These are phyloP conservation scores for Sclerotinia sclerotiorum DNA, from an alignment of 2,329 filamentous ascomycete species.

Conservation along the genomic window DNA sequence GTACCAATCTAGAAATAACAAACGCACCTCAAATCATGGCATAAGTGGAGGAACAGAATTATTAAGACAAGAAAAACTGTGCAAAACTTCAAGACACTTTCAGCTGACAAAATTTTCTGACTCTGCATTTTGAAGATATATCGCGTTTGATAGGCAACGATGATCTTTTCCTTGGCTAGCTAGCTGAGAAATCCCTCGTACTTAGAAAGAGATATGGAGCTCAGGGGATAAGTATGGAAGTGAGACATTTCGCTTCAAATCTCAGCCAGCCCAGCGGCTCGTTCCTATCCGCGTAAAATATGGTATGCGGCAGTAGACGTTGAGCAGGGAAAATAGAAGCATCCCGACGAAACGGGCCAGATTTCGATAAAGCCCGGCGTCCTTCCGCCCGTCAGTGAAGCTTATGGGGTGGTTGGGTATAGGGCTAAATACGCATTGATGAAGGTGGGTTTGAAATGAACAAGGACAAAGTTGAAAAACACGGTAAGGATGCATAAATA, in stretches of 20 bases:
- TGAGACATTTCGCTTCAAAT: constrained; percentile 16
- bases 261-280: background rate
- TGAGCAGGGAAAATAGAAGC: constrained; percentile 2
- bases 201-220: background rate
- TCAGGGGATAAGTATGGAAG: background rate
- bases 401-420: constrained; percentile 4
- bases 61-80: background rate
- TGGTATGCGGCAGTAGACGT: background rate
- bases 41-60: background rate
- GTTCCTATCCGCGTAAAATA: background rate
- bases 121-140: background rate
- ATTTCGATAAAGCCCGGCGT: background rate
- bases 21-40: background rate
- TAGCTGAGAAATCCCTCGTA: constrained; percentile 4
- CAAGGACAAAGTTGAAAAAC: background rate
- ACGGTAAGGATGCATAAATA: background rate
- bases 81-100: background rate
- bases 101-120: background rate
- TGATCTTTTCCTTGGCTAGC: background rate
- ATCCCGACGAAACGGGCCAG: constrained; percentile 5
- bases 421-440: background rate
- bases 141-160: background rate
- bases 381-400: background rate
- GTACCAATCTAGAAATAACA: background rate
- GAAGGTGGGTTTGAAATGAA: background rate